These are phyloP conservation scores for Neospermospora avenae DNA, from an alignment of 2,329 filamentous ascomycete species.

Conservation along the genomic window DNA sequence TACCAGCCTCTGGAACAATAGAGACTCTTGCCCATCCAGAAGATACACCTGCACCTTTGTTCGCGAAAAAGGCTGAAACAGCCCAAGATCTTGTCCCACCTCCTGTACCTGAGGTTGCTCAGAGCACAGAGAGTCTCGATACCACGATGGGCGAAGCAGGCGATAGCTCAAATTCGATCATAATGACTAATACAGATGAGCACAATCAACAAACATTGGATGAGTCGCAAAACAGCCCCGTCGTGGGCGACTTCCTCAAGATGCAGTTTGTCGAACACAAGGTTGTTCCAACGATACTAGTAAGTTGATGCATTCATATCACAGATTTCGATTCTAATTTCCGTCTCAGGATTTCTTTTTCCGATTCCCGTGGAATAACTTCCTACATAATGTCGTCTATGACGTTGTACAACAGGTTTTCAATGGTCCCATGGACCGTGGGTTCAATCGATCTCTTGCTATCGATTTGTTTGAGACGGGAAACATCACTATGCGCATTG, in stretches of 20 bases:
- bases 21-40: conserved; percentile 56
- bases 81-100: conserved; percentile 9
- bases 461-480: conserved; percentile 91
- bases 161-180: conserved; percentile 31
- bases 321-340: conserved; percentile 16
- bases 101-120: conserved; percentile 24
- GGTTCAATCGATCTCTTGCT: conserved; percentile 85
- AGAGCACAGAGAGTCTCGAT: conserved; percentile 28
- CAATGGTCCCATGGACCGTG: conserved; percentile 95
- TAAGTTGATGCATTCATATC: conserved; percentile 45
- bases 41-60: conserved; percentile 67
- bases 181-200: conserved; percentile 31
- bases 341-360: conserved; percentile 84
- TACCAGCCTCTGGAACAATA: conserved; percentile 10
- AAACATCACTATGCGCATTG: conserved; percentile 85
- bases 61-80: conserved; percentile 42
- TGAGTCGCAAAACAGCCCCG: conserved; percentile 46
- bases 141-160: conserved; percentile 35
- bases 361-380: conserved; percentile 98
- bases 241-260: conserved; percentile 93
- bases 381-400: conserved; percentile 97
- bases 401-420: conserved; percentile 99
- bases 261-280: conserved; percentile 93
- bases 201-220: conserved; percentile 19
- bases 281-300: conserved; percentile 92